A percentile compares a stretch with the other conserved stretches of the same genome.
Conservation (phyloP, 257 asterid species). For the Lavandula angustifolia region DNA sequence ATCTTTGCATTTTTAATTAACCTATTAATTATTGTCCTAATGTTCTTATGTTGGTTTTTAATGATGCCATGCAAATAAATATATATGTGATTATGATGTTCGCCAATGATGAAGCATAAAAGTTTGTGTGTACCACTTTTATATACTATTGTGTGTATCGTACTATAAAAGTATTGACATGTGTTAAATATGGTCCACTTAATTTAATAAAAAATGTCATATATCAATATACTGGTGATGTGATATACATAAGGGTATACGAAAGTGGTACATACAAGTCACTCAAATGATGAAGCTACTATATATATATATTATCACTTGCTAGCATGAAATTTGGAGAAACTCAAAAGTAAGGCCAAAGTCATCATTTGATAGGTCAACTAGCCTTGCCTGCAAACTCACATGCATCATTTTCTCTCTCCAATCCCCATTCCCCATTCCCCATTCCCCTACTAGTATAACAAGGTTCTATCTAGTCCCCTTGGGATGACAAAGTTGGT, state of each 20-base stretch:
- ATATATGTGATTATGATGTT: conserved; percentile 12
- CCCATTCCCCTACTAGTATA: conserved; percentile 10
- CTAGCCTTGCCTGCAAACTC: conserved; percentile 51
- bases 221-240: too few relatives aligned
- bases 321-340: conserved; percentile 4
- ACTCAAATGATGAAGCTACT: too few relatives aligned
- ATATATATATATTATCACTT: neutral
- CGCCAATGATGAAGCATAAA: conserved; percentile 27
- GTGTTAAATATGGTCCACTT: too few relatives aligned
- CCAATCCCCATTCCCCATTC: conserved; percentile 26
- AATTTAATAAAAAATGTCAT: too few relatives aligned
- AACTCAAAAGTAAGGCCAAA: conserved; percentile 37
- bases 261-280: too few relatives aligned
- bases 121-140: too few relatives aligned
- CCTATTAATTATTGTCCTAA: neutral
- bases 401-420: conserved; percentile 55
- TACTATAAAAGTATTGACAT: too few relatives aligned
- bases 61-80: conserved; percentile 3
- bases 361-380: conserved; percentile 63
- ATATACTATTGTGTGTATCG: too few relatives aligned
- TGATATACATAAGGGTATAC: too few relatives aligned
- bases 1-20: too few relatives aligned
- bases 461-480: too few relatives aligned
- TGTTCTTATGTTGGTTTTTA: conserved; percentile 7
- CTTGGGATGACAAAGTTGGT: too few relatives aligned